Percentiles rank a stretch among this genome's conserved stretches.
These are phyloP conservation scores for Hanseniaspora thailandica DNA, from an alignment of 805 yeast species.

Conservation along the genomic window DNA sequence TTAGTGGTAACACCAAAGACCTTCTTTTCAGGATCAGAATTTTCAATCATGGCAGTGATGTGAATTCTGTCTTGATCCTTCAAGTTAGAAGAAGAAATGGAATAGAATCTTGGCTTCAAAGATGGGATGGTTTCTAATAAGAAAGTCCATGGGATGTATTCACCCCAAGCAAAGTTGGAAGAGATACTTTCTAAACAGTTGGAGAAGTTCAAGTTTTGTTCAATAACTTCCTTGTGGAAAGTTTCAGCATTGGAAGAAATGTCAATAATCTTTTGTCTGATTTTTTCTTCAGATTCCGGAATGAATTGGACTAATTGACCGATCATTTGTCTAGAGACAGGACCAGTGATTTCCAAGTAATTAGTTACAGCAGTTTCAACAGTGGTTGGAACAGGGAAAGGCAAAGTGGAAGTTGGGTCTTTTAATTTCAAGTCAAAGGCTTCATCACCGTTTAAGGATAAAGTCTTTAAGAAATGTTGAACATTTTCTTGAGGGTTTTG, in stretches of 20 bases:
- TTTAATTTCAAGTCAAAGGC: constrained; percentile 56
- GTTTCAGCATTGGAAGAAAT: constrained; percentile 57
- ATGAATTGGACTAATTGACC: constrained; percentile 68
- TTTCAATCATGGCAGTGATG: constrained; percentile 87
- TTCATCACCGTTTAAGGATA: constrained; percentile 43
- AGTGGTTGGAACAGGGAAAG: constrained; percentile 76
- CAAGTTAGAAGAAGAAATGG: constrained; percentile 81
- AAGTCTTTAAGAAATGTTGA: constrained; percentile 48
- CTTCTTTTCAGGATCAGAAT: constrained; percentile 29
- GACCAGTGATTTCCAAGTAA: constrained; percentile 82
- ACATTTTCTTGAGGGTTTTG: constrained; percentile 73
- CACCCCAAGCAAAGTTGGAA: constrained; percentile 53
- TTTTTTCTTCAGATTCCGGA: constrained; percentile 43
- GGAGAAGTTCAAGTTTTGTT: constrained; percentile 56
- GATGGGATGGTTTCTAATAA: constrained; percentile 69
- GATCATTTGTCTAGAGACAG: constrained; percentile 81
- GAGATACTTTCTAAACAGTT: constrained; percentile 59
- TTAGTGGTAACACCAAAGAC: constrained; percentile 79
- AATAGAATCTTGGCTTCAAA: constrained; percentile 88
- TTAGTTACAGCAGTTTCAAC: constrained; percentile 75
- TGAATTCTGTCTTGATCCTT: constrained; percentile 65
- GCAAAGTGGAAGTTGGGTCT: constrained; percentile 54
- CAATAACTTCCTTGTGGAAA: constrained; percentile 55
- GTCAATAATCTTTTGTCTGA: constrained; percentile 30
- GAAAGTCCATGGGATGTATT: constrained; percentile 66